Base-by-base conservation (phyloP, 1,284 basidiomycete species). In the Rhodotorula sp. region DNA sequence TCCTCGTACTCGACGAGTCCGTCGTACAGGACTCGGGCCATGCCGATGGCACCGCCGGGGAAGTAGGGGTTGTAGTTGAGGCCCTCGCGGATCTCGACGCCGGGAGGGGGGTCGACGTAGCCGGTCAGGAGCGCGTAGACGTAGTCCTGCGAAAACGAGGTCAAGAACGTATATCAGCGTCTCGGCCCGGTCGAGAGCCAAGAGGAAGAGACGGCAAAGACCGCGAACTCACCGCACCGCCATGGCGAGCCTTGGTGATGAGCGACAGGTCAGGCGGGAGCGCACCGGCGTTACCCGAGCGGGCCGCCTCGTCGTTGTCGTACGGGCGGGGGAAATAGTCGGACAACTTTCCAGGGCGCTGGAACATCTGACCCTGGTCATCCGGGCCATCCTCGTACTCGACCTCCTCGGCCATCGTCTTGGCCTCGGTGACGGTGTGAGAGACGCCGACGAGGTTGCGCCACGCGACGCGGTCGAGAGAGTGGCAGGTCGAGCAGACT, bases 381-480 rank as follows among this genome's bases (percentile, higher is more conserved):
- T 98, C 89, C 63, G 96, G 96, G 64, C 96, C 96, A 80, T 99
- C 96, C 78, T 88, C 86, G 82, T 99, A 99, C 83, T 99, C 96
- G 71, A 95, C 85, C 80, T 95, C 94, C 83, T 95, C 94, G 47
- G 96, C 95, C 90, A 99, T 88, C 15, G 85, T 85, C 82, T 92
- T 92, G 74, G 85, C 86, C 83, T 99, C 95, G 77, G 95, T 92
- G 61, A 86, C 95, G 73, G 90, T 92, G 84, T 99, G 96, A 49
- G 94, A 97, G 68, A 97, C 92, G 80, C 94, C 96, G 77, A 99
- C 96, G 70, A 99, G 85, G 84, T 99, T 99, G 80, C 96, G 92
- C 96, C 96, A 99, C 72, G 96, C 96, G 80, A 99, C 94, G 78
- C 96, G 93, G 85, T 99, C 92, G 70, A 99, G 89, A 58, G 96